These are phyloP conservation scores for Cryptococcus depauperatus DNA, from an alignment of 1,284 basidiomycete genomes.

Conservation along the genomic window DNA sequence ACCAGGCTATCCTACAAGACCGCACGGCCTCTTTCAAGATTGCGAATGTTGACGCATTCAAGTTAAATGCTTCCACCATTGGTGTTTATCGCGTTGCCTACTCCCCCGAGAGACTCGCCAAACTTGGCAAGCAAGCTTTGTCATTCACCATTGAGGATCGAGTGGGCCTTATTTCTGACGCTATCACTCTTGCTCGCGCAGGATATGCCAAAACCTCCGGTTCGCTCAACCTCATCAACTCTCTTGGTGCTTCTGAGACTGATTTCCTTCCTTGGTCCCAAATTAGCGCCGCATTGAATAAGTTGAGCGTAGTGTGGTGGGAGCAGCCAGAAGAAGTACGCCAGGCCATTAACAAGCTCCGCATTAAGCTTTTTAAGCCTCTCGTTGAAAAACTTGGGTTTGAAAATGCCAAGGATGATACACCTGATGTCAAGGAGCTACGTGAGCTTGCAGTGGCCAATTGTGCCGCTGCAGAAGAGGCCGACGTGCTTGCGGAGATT, in stretches of 20 bases:
- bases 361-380: conserved; percentile 68
- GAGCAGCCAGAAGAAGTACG: conserved; percentile 61
- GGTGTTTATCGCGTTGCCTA: conserved; percentile 88
- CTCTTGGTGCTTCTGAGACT: conserved; percentile 58
- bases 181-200: conserved; percentile 70
- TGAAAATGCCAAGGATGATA: conserved; percentile 62
- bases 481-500: conserved; percentile 64
- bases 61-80: conserved; percentile 80
- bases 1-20: conserved; percentile 58
- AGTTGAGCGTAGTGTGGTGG: conserved; percentile 72
- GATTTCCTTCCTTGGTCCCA: conserved; percentile 51
- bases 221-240: conserved; percentile 63
- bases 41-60: conserved; percentile 62
- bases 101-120: conserved; percentile 65
- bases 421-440: conserved; percentile 63
- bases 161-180: conserved; percentile 75
- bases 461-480: conserved; percentile 58
- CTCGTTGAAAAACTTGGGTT: conserved; percentile 73
- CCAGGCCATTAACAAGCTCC: conserved; percentile 57
- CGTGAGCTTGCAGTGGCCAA: conserved; percentile 67
- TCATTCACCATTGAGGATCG: conserved; percentile 78
- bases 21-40: conserved; percentile 64
- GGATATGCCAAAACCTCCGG: conserved; percentile 69
- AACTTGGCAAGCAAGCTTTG: conserved; percentile 71
- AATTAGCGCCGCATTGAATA: conserved; percentile 47